These are phyloP conservation scores for Colletotrichum liriopes DNA, from an alignment of 2,329 filamentous ascomycete species.

Conservation along the genomic window DNA sequence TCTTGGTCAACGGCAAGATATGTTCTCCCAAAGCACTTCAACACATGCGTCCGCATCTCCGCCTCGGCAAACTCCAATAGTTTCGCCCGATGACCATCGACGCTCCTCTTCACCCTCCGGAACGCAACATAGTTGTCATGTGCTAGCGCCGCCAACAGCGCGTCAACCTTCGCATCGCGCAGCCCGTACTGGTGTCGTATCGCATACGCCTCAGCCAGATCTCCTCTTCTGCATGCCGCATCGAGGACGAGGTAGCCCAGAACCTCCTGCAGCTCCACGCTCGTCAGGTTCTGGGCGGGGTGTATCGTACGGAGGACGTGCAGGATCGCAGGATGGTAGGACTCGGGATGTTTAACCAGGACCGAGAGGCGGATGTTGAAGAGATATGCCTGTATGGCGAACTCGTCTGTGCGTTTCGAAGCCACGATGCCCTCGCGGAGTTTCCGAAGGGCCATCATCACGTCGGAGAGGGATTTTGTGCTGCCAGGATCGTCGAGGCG, in stretches of 20 bases:
- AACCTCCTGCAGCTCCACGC: slow-evolving; percentile 83
- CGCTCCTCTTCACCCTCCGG: slow-evolving; percentile 77
- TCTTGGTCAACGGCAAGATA: slow-evolving; percentile 81
- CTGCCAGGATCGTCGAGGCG: slow-evolving; percentile 52
- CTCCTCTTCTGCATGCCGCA: slow-evolving; percentile 85
- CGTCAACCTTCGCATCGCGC: slow-evolving; percentile 78
- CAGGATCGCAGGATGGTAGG: slow-evolving; percentile 89
- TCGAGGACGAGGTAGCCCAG: slow-evolving; percentile 88
- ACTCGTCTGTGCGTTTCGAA: slow-evolving; percentile 81
- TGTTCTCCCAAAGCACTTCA: slow-evolving; percentile 88
- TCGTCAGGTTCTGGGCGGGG: slow-evolving; percentile 75
- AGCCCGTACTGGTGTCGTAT: slow-evolving; percentile 75
- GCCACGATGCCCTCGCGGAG: slow-evolving; percentile 91
- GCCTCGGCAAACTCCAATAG: slow-evolving; percentile 88
- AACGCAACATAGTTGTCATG: slow-evolving; percentile 89
- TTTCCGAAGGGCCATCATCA: slow-evolving; percentile 90
- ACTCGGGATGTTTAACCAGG: slow-evolving; percentile 85
- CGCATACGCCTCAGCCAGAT: slow-evolving; percentile 81
- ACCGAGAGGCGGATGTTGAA: slow-evolving; percentile 92
- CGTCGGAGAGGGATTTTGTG: slow-evolving; percentile 77
- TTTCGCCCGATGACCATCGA: slow-evolving; percentile 85
- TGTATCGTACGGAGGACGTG: slow-evolving; percentile 84
- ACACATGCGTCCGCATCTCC: slow-evolving; percentile 79
- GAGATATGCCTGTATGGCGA: slow-evolving; percentile 90
- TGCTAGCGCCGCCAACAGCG: slow-evolving; percentile 78